phyloP scores from a whole-genome alignment of 23 red algal genomes.

The Gracilaria domingensis region DNA sequence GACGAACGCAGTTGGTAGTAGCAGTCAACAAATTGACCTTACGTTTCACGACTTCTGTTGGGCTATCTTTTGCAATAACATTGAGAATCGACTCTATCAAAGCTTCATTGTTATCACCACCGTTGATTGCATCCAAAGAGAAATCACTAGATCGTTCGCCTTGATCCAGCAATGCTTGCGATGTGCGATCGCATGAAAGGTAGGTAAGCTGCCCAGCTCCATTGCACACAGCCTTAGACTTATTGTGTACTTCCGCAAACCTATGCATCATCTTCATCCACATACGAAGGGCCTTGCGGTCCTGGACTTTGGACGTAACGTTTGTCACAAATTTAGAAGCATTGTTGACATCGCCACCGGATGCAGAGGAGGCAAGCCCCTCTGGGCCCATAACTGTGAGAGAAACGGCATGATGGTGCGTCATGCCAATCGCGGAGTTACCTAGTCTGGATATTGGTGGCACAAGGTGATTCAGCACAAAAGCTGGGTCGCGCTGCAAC shows the following conservation, averaged over 20 bases:
- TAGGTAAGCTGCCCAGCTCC: conserved; percentile 35
- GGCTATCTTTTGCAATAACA: conserved; percentile 51
- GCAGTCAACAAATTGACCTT: conserved; percentile 51
- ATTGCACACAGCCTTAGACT: conserved; percentile 36
- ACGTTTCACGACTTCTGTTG: conserved; percentile 38
- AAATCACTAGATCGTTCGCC: conserved; percentile 7
- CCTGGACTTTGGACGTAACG: conserved; percentile 30
- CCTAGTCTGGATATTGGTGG: too few relatives aligned
- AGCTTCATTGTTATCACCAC: neutral
- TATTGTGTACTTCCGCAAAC: conserved; percentile 66
- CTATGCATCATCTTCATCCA: conserved; percentile 48
- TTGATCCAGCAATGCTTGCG: conserved; percentile 33
- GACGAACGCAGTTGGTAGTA: conserved; percentile 6
- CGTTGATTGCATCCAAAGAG: conserved; percentile 28
- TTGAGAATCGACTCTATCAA: conserved; percentile 55
- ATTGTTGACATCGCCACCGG: conserved; percentile 1
- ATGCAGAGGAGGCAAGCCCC: neutral
- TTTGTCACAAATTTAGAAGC: conserved; percentile 35
- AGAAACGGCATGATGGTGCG: too few relatives aligned
- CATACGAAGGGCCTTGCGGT: neutral
- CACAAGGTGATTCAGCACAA: too few relatives aligned
- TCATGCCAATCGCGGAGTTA: too few relatives aligned
- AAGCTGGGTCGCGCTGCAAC: too few relatives aligned
- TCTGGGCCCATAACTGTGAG: conserved; percentile 42
- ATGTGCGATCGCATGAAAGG: conserved; percentile 41